Conservation (phyloP, 768 basidiomycete species). For the Russula sp. region DNA sequence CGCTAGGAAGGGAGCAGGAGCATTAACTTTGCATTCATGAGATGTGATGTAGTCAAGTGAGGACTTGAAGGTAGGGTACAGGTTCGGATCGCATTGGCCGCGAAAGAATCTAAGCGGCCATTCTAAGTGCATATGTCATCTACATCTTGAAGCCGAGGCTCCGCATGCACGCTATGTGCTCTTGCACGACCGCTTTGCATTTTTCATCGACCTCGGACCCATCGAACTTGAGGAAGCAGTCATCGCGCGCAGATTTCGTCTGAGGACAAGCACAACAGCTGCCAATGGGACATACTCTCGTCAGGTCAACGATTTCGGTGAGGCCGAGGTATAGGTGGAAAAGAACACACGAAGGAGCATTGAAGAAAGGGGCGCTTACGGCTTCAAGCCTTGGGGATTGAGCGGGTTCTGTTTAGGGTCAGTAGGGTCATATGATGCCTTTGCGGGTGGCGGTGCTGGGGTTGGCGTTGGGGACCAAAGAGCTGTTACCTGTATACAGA, state of each 20-base stretch:
- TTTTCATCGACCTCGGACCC: constrained; percentile 60
- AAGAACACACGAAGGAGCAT: background rate
- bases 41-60: too few relatives aligned
- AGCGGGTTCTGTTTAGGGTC: constrained; percentile 80
- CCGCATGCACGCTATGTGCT: constrained; percentile 89
- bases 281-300: background rate
- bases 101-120: background rate
- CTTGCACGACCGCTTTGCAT: constrained; percentile 74
- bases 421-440: constrained; percentile 51
- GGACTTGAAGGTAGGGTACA: too few relatives aligned
- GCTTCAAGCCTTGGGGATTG: constrained; percentile 92
- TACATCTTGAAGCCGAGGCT: constrained; percentile 82
- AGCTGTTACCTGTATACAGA: constrained; percentile 14
- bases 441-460: constrained; percentile 31
- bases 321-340: background rate
- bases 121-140: background rate
- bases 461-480: constrained; percentile 44
- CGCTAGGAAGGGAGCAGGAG: too few relatives aligned
- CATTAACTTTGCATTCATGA: too few relatives aligned
- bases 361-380: constrained; percentile 49
- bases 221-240: constrained; percentile 83
- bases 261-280: constrained; percentile 97
- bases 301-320: background rate
- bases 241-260: constrained; percentile 87
- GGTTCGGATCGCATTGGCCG: too few relatives aligned